Evolutionary conservation across 129 eudicot genomes (phyloP), one percentile per base, ranked within the genome.

Genomic region (Heracleum sosnowskyi): DNA sequence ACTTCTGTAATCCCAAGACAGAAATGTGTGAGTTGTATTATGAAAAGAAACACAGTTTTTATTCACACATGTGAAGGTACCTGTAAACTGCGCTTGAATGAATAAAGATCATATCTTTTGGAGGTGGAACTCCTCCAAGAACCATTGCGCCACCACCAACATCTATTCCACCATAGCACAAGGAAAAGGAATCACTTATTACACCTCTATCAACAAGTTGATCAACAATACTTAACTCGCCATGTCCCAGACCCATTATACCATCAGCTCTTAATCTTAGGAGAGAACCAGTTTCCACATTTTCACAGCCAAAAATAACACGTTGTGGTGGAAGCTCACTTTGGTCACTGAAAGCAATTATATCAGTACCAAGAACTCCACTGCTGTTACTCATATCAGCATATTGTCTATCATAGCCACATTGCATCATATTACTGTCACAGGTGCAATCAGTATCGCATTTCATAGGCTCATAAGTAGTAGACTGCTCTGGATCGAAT

Each of bases 301-400:
- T 90, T 83, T 92, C 99, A 79, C 97, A 96, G 29, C 99, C 99
- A 76, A 96, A 96, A 76, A 85, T 86, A 63, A 91, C 93, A 70
- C 87, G 91, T 84, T 96, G 99, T 62, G 99, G 97, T 49, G 82
- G 73, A 70, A 96, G 97, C 41, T 86, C 93, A 81, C 97, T 96
- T 88, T 82, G 89, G 76, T 92, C 90, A 57, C 97, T 95, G 78
- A 96, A 96, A 74, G 97, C 90, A 39, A 96, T 72, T 49, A 86
- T 80, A 80, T 96, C 99, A 77, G 87, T 87, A 36, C 95, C 99
- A 83, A 96, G 90, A 17, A 92, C 94, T 72, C 99, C 97, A 77
- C 97, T 92, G 88, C 97, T 96, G 45, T 96, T 87, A 84, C 97
- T 96, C 99, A 86, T 87, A 85, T 96, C 99, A 69, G 97, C 99